Evolutionary conservation across 2,329 filamentous ascomycete genomes (phyloP), one percentile per base, ranked within the genome.

Genomic region (Claviceps sp.): DNA sequence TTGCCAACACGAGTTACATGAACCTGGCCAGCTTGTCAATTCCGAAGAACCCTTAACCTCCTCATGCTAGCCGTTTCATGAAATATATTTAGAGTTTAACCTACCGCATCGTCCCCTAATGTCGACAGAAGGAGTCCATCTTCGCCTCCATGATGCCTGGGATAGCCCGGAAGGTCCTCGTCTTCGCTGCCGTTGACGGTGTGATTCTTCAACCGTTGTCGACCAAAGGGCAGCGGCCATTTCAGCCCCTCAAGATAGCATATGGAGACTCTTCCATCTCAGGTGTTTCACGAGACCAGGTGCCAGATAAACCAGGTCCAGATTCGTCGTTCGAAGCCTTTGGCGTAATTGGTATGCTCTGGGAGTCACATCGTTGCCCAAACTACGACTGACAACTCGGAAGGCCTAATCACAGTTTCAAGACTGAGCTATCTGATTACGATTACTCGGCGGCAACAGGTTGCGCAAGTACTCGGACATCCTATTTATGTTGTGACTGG

Each of bases 401-500:
- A 57, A 97, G 91, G 93, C 22, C 72, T 98, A 1, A 78, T 98
- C 45, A 88, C 83, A 38, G 79, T 97, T 54, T 87, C 89, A 22
- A 85, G 82, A 40, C 78, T 84, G 30, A 87, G 82, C 57, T 97
- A 91, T 67, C 78, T 98, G 6, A 79, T 98, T 53, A 85, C 88
- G 11, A 94, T 98, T 61, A 89, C 85, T 22, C 80, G 82, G 53
- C 86, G 91, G 47, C 80, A 94, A 61, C 87, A 95, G 65, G 89
- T 97, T 48, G 93, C 93, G 3, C 84, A 90, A 57, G 82, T 97
- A 48, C 82, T 84, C 57, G 89, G 88, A 5, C 83, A 79, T 52
- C 84, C 90, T 0, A 74, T 97, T 52, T 98, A 94, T 66, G 83
- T 89, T 41, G 81, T 96, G 54, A 93, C 86, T 44, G 88, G 94